phyloP scores from a whole-genome alignment of 192 early-diverging fungal genomes.

The Gonapodya prolifera region DNA sequence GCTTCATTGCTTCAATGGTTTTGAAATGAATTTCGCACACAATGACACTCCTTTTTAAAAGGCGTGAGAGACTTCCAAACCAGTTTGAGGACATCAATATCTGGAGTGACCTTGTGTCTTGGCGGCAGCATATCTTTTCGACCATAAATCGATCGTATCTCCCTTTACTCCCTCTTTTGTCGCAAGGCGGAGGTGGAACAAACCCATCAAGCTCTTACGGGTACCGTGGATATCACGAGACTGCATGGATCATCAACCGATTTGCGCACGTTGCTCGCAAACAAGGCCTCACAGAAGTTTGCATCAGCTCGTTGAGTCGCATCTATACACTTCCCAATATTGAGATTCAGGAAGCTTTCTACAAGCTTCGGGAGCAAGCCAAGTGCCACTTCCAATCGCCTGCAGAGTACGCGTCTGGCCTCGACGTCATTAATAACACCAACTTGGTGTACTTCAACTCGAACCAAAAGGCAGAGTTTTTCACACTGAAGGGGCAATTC shows the following conservation, averaged over 20 bases:
- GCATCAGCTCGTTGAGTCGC: constrained; percentile 78
- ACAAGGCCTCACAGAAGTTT: constrained; percentile 91
- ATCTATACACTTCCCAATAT: constrained; percentile 99
- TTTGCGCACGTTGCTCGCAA: constrained; percentile 95
- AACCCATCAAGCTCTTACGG: constrained; percentile 69
- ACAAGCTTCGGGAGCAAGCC: constrained; percentile 93
- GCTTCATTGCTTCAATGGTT: not conserved
- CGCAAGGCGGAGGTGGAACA: constrained; percentile 13
- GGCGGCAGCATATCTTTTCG: constrained; percentile 94
- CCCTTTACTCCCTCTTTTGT: constrained; percentile 46
- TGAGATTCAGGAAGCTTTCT: constrained; percentile 97
- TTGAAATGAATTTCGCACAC: not conserved
- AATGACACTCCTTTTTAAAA: not conserved
- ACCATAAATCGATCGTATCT: constrained; percentile 93
- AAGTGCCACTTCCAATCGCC: constrained; percentile 93
- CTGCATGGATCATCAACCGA: constrained; percentile 99
- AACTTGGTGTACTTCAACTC: constrained; percentile 90
- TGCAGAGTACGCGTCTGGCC: constrained; percentile 72
- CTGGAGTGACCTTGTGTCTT: constrained; percentile 95
- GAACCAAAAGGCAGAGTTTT: constrained; percentile 95
- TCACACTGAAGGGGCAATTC: constrained; percentile 91
- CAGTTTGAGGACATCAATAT: constrained; percentile 94
- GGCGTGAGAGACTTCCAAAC: constrained; percentile 86
- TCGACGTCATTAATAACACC: constrained; percentile 99
- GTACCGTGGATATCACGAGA: constrained; percentile 97